A percentile compares a stretch with the other conserved stretches of the same genome.
These are phyloP conservation scores for Pilobolus umbonatus DNA, from an alignment of 192 early-diverging fungal species.

Conservation along the genomic window DNA sequence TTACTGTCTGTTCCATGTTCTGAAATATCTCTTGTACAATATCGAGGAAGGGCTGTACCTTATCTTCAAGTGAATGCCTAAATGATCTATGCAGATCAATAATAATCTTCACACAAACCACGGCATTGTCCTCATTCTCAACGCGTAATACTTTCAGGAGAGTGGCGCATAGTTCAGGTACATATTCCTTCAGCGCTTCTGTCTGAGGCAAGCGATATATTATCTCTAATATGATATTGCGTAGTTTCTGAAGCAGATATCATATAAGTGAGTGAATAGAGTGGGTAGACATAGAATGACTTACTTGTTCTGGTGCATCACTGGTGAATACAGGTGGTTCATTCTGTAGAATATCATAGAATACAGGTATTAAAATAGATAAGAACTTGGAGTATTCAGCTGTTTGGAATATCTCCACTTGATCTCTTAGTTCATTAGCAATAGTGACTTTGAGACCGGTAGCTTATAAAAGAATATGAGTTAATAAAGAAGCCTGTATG, in stretches of 20 bases:
- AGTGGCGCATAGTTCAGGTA: conserved; percentile 68
- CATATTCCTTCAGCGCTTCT: conserved; percentile 74
- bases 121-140: conserved; percentile 98
- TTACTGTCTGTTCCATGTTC: conserved; percentile 84
- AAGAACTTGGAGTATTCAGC: conserved; percentile 79
- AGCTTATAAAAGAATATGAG: conserved; percentile 31
- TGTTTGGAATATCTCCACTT: conserved; percentile 85
- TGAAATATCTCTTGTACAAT: conserved; percentile 91
- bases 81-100: conserved; percentile 92
- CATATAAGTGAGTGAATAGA: background rate
- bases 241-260: conserved; percentile 62
- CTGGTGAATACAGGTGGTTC: conserved; percentile 69
- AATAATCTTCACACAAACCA: conserved; percentile 88
- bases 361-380: conserved; percentile 75
- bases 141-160: conserved; percentile 73
- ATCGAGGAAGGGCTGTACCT: conserved; percentile 86
- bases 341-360: conserved; percentile 69
- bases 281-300: background rate
- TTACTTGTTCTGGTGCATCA: conserved; percentile 71
- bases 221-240: conserved; percentile 85
- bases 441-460: conserved; percentile 72
- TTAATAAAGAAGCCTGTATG: background rate
- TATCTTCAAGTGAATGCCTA: conserved; percentile 74
- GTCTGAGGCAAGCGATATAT: conserved; percentile 89
- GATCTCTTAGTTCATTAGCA: conserved; percentile 82